Base-by-base conservation (phyloP, 371 early-diverging fungal species). In the Mucor velutinosus region DNA sequence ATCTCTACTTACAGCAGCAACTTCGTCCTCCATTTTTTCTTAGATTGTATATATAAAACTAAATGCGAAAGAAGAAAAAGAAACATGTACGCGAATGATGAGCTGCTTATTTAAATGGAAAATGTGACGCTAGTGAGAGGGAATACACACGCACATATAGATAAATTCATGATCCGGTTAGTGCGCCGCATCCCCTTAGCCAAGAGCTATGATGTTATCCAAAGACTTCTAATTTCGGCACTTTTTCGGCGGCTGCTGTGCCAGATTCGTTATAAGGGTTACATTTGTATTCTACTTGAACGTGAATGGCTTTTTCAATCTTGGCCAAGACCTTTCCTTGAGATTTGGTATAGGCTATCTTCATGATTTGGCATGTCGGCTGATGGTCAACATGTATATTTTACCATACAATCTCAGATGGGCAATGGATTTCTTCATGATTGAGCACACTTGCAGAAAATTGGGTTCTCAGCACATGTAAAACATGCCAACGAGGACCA, bases 11-110 rank as follows among this genome's bases (percentile, higher is more conserved):
- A 92, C 93, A 74, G 92, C 92, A 80, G 92, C 91, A 74, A 92
- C 90, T 85, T 92, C 93, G 83, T 92, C 92, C 67, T 90, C 92
- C 92, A 92, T 92, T 43, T 70, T 76, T 29, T 68, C 23, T 51
- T 51, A 21, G 23, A 12, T 8, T 51, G 11, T 23, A 12, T 23
- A 51, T 51, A 51, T 10, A 51, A 51, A 51, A 51, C 21, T 51
- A 51, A 51, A 51, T 25, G 23, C 25, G 51, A 51, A 51, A 25
- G 51, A 51, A 51, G 51, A 37, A 37, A 4, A 37, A 37, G 7
- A 51, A 51, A 25, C 51, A 51, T 51, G 7, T 51, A 51, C 23
- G 23, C 25, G 51, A 12, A 23, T 4, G 51, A 51, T 23, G 21
- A 8, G 25, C 51, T 51, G 21, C 25, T 25, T 51, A 51, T 51